phyloP scores from a whole-genome alignment of 257 asterid genomes.

The Solanum clarkiae region DNA sequence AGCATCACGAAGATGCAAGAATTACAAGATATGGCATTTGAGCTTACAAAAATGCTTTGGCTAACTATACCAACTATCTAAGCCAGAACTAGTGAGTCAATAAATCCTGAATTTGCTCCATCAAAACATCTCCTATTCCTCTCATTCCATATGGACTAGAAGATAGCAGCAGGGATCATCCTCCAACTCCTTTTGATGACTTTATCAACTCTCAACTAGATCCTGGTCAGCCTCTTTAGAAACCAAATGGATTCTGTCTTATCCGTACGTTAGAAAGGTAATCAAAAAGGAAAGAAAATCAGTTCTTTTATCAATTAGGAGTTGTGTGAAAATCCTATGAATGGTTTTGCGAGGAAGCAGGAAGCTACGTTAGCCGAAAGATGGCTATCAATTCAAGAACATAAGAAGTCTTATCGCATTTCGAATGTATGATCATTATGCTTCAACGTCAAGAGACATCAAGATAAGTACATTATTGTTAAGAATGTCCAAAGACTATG shows the following conservation, averaged over 20 bases:
- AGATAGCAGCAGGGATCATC: too few species aligned
- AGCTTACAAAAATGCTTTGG: too few species aligned
- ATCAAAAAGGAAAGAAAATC: not conserved
- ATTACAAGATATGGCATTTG: too few species aligned
- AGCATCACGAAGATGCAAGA: too few species aligned
- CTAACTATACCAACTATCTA: too few species aligned
- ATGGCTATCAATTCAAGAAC: not conserved
- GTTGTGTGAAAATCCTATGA: not conserved
- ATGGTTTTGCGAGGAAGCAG: not conserved
- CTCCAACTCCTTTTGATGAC: too few species aligned
- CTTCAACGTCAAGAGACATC: not conserved
- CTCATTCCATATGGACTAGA: too few species aligned
- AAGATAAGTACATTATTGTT: not conserved
- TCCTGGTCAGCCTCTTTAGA: not conserved
- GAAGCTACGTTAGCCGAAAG: not conserved
- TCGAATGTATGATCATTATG: not conserved
- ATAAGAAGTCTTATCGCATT: not conserved
- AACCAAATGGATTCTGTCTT: not conserved
- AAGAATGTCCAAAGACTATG: not conserved
- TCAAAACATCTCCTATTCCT: too few species aligned
- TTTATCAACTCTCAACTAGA: too few species aligned
- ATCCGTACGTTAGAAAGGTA: not conserved
- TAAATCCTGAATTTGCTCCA: too few species aligned
- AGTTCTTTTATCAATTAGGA: not conserved
- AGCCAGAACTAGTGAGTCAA: too few species aligned